A percentile compares a stretch with the other conserved stretches of the same genome.
phyloP scores from a whole-genome alignment of 2,329 filamentous ascomycete genomes.

The Geosmithia flava region DNA sequence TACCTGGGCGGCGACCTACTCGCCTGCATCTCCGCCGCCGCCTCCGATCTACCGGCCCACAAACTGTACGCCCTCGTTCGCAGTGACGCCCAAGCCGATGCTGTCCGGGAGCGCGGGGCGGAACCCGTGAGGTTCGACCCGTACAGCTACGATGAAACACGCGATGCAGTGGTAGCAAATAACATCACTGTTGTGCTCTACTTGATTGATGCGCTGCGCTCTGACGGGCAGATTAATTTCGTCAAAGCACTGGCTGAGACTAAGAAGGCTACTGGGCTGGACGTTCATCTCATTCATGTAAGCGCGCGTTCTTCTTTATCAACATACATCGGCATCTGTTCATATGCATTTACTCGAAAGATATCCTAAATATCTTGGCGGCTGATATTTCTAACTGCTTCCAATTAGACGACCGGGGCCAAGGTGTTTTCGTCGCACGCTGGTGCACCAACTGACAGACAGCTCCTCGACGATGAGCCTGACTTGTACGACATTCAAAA shows the following conservation, averaged over 20 bases:
- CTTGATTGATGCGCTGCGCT: slow-evolving; percentile 26
- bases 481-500: not conserved
- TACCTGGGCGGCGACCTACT: slow-evolving; percentile 40
- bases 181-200: slow-evolving; percentile 35
- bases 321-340: no score
- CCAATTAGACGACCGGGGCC: slow-evolving; percentile 31
- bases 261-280: slow-evolving; percentile 12
- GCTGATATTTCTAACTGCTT: not conserved
- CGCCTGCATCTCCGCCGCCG: slow-evolving; percentile 7
- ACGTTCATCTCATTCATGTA: slow-evolving; percentile 6
- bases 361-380: not conserved
- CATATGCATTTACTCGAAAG: no score
- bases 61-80: slow-evolving; percentile 34
- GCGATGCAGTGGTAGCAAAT: slow-evolving; percentile 22
- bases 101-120: slow-evolving; percentile 28
- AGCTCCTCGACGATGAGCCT: slow-evolving; percentile 27
- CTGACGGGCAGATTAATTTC: slow-evolving; percentile 20
- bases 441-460: slow-evolving; percentile 25
- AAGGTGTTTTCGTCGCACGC: slow-evolving; percentile 38
- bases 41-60: slow-evolving; percentile 24
- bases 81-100: slow-evolving; percentile 27
- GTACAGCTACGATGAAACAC: slow-evolving; percentile 19
- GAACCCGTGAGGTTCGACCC: slow-evolving; percentile 26
- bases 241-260: slow-evolving; percentile 33
- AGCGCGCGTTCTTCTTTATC: not conserved